phyloP scores from a whole-genome alignment of 2,329 filamentous ascomycete species.

The Chaetoscypha palmicola region DNA sequence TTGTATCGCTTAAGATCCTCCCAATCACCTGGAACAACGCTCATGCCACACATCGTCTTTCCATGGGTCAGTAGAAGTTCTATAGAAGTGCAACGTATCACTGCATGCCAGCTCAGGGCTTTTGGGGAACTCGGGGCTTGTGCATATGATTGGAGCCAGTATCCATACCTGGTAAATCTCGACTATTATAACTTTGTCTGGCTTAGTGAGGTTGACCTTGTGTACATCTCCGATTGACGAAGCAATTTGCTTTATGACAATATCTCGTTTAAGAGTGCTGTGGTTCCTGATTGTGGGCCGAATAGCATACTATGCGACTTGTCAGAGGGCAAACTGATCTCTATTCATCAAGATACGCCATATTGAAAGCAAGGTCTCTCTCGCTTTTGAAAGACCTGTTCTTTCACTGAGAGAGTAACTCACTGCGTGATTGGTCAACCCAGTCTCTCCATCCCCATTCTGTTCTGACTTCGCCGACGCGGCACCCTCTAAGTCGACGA shows the following conservation, averaged over 20 bases:
- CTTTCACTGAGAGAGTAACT: constrained; percentile 10
- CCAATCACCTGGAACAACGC: constrained; percentile 65
- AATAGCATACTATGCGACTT: constrained; percentile 65
- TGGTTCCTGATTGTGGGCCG: constrained; percentile 71
- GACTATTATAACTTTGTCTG: constrained; percentile 71
- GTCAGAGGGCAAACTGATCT: constrained; percentile 1
- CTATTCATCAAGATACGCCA: no score
- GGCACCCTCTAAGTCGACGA: constrained; percentile 31
- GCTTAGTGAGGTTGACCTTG: constrained; percentile 69
- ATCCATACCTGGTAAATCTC: constrained; percentile 68
- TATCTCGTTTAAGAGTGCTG: constrained; percentile 57
- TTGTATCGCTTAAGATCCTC: constrained; percentile 72
- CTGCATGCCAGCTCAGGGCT: constrained; percentile 6
- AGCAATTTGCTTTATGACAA: constrained; percentile 63
- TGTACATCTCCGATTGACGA: constrained; percentile 47
- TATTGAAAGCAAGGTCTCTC: no score
- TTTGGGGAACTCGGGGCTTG: background rate
- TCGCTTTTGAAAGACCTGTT: no score
- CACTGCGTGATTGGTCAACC: constrained; percentile 21
- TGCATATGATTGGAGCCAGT: background rate
- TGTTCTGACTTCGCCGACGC: constrained; percentile 18
- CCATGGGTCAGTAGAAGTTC: constrained; percentile 15
- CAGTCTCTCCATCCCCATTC: constrained; percentile 8
- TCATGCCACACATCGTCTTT: constrained; percentile 70
- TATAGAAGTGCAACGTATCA: constrained; percentile 14